Conservation (phyloP, 1,284 basidiomycete genomes). For the Trichosporon asahii region DNA sequence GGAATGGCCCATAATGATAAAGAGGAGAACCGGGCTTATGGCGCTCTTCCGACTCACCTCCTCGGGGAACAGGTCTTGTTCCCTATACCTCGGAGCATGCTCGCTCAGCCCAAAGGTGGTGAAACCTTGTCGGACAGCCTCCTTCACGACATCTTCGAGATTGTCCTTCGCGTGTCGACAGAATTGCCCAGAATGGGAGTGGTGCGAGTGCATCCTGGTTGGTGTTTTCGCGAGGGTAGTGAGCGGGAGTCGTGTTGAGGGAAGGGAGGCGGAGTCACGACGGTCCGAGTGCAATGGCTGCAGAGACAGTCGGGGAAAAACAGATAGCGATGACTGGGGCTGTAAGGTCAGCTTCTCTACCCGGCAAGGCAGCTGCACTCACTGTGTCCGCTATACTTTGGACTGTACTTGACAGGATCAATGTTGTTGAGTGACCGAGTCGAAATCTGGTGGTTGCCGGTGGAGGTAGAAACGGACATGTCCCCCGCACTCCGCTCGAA, state of each 20-base stretch:
- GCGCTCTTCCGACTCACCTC: too few relatives aligned
- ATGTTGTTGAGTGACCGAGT: too few relatives aligned
- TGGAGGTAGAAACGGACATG: neutral
- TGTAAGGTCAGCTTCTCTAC: too few relatives aligned
- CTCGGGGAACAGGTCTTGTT: slow-evolving; percentile 85
- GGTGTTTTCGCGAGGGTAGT: neutral
- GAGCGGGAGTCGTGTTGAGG: neutral
- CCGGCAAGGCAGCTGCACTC: too few relatives aligned
- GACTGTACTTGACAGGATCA: too few relatives aligned
- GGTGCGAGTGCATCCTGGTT: slow-evolving; percentile 73
- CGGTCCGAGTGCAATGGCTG: too few relatives aligned
- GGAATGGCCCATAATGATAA: too few relatives aligned
- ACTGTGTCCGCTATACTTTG: too few relatives aligned
- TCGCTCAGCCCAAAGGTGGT: slow-evolving; percentile 84
- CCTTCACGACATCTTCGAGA: slow-evolving; percentile 72
- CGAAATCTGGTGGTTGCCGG: neutral
- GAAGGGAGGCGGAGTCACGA: neutral
- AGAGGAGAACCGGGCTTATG: too few relatives aligned
- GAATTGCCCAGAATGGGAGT: slow-evolving; percentile 95
- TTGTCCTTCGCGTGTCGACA: slow-evolving; percentile 79
- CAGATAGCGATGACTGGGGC: too few relatives aligned
- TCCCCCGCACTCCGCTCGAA: neutral
- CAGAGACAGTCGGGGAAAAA: too few relatives aligned
- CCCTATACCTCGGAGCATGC: slow-evolving; percentile 83
- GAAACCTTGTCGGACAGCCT: slow-evolving; percentile 76